Evolutionary conservation across 2,329 filamentous ascomycete species (phyloP).

Genomic region (Penicillium sp.): DNA sequence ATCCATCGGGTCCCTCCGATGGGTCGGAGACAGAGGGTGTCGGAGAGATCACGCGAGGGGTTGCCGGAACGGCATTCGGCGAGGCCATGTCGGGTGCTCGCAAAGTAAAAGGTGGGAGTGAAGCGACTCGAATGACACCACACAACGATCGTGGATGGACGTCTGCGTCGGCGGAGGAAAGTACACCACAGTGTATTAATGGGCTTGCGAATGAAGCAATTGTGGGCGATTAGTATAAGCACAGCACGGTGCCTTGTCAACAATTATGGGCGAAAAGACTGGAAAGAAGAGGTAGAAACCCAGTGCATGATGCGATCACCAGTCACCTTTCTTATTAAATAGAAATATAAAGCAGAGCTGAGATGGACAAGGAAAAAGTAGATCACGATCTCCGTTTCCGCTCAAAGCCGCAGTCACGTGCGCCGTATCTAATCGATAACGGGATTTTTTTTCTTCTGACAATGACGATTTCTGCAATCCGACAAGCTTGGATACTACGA

Average conservation of each 20-base stretch:
- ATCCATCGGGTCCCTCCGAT: conserved; percentile 56
- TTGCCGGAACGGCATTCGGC: conserved; percentile 67
- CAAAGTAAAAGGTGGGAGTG: conserved; percentile 54
- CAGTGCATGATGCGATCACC: conserved; percentile 8
- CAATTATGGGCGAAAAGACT: conserved; percentile 1
- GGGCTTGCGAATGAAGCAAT: conserved; percentile 34
- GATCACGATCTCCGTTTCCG: conserved; percentile 20
- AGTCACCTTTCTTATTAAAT: conserved; percentile 1
- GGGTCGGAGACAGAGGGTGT: conserved; percentile 69
- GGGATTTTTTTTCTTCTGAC: conserved; percentile 24
- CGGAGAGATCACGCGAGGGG: conserved; percentile 85
- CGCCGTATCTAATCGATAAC: conserved; percentile 38
- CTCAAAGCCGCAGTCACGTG: conserved; percentile 28
- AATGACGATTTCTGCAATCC: conserved; percentile 3
- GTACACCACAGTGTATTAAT: conserved; percentile 23
- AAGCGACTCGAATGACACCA: conserved; percentile 28
- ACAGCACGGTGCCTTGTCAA: conserved; percentile 9
- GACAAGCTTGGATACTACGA: neutral
- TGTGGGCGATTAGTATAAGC: conserved; percentile 31
- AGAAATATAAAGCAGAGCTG: conserved; percentile 7
- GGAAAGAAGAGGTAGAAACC: neutral
- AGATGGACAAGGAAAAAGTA: conserved; percentile 13
- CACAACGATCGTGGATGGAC: conserved; percentile 23
- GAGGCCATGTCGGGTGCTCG: conserved; percentile 42
- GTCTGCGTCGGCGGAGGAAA: conserved; percentile 23